These are phyloP conservation scores for Cladophialophora chaetospira DNA, from an alignment of 2,329 filamentous ascomycete genomes.

Conservation along the genomic window DNA sequence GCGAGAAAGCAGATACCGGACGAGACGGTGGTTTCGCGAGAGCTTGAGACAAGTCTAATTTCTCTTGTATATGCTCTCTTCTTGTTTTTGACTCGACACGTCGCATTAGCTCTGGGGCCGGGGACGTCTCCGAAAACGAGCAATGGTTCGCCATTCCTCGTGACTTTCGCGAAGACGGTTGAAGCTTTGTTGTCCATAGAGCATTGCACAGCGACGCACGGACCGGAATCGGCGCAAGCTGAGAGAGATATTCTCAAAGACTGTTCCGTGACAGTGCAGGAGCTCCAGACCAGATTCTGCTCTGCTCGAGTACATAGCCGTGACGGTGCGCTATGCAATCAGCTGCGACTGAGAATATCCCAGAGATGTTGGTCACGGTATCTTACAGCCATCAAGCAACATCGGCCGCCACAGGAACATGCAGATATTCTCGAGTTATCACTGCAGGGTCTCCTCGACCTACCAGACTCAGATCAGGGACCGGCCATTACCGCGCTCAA, in stretches of 20 bases:
- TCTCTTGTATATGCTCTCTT: constrained; percentile 10
- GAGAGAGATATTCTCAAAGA: constrained; percentile 24
- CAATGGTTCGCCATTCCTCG: constrained; percentile 7
- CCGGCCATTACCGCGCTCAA: constrained; percentile 47
- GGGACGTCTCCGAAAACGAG: not conserved
- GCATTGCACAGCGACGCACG: constrained; percentile 3
- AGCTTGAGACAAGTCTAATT: constrained; percentile 4
- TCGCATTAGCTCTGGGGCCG: not conserved
- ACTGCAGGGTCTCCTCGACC: constrained; percentile 41
- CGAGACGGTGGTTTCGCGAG: not conserved
- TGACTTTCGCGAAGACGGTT: constrained; percentile 21
- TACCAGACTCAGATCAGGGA: constrained; percentile 39
- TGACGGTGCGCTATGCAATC: not conserved
- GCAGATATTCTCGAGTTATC: constrained; percentile 45
- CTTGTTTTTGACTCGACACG: constrained; percentile 7
- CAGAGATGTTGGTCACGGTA: constrained; percentile 53
- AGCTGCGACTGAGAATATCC: constrained; percentile 39
- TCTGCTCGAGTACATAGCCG: not conserved
- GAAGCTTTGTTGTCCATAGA: constrained; percentile 20
- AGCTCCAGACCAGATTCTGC: constrained; percentile 4
- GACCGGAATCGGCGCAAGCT: not conserved
- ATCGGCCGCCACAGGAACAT: constrained; percentile 40
- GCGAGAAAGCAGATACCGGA: not conserved
- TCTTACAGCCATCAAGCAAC: constrained; percentile 44
- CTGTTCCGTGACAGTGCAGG: constrained; percentile 21